Percentiles rank a stretch among this genome's conserved stretches.
Evolutionary conservation across 2,329 filamentous ascomycete species (phyloP).

Genomic region (Venturia oleaginea): DNA sequence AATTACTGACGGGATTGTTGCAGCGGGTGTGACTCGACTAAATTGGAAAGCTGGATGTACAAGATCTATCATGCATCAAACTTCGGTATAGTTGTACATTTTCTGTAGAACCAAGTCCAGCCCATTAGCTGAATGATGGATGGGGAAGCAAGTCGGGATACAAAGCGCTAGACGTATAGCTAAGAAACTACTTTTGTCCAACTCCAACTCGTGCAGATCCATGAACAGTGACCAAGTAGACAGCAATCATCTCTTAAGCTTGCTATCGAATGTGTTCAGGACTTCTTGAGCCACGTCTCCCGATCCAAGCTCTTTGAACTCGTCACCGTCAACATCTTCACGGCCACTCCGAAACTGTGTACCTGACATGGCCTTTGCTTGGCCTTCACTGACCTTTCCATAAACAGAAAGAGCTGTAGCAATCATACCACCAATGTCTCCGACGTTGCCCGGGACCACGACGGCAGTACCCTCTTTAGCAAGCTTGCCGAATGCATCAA

Average conservation of each 20-base stretch:
- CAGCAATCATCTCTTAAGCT: neutral
- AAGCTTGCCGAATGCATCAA: slow-evolving; percentile 85
- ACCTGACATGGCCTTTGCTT: slow-evolving; percentile 7
- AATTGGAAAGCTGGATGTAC: too few species aligned
- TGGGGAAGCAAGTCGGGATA: neutral
- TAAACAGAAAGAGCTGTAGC: slow-evolving; percentile 92
- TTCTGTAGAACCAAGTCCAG: neutral
- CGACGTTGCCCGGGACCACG: slow-evolving; percentile 92
- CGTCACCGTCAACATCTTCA: neutral
- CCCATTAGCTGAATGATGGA: neutral
- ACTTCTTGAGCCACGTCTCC: slow-evolving; percentile 1
- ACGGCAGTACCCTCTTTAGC: slow-evolving; percentile 94
- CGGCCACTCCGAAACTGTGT: neutral
- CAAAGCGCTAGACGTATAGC: neutral
- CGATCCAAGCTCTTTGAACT: neutral
- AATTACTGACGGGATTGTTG: too few species aligned
- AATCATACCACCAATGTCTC: slow-evolving; percentile 94
- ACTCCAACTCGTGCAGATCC: neutral
- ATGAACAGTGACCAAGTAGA: neutral
- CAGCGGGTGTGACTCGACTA: too few species aligned
- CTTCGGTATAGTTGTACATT: neutral
- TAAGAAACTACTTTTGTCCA: neutral
- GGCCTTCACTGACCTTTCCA: slow-evolving; percentile 60
- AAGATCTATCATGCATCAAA: neutral
- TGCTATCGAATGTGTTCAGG: neutral